Evolutionary conservation across 1,284 basidiomycete species (phyloP), one percentile per base, ranked within the genome.

Genomic region (Pseudomicrostroma phylloplanum): DNA sequence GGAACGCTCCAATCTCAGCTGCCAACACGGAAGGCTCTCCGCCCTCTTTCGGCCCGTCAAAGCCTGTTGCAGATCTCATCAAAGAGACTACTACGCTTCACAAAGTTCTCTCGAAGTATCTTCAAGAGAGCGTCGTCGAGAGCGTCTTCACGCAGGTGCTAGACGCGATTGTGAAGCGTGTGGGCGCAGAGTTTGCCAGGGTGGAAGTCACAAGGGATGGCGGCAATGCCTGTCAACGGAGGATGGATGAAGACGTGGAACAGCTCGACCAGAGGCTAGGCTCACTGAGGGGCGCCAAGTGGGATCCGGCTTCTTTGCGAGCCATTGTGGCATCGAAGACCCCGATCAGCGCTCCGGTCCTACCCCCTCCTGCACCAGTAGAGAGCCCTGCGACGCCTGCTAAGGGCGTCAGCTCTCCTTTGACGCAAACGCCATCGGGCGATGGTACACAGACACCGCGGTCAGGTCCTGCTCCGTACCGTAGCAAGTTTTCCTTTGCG

Each of bases 71-170:
- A 68, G 84, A 92, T 66, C 84, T 99, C 42, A 87, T 92, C 72
- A 96, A 94, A 81, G 94, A 99, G 81, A 94, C 93, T 3, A 88
- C 91, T 60, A 96, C 92, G 26, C 83, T 99, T 57, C 91, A 98
- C 82, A 97, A 94, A 79, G 93, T 99, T 49, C 83, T 99, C 56
- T 90, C 89, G 58, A 89, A 93, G 63, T 98, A 96, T 80, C 83
- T 98, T 6, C 69, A 73, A 26, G 40, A 66, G 9, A 58, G 62
- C 19, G 66, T 72, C 2, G 71, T 75, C 0, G 69, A 75, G 54
- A 61, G 62, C 11, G 69, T 77, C 23, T 71, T 73, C 25, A 62
- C 68, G 4, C 70, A 72, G 53, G 77, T 78, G 46, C 63, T 70
- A 9, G 26, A 58, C 9, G 61, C 71, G 1, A 76, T 77, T 49